Evolutionary conservation across 352 stramenopile genomes (phyloP).

Genomic region (Phytopythium oedochilum): DNA sequence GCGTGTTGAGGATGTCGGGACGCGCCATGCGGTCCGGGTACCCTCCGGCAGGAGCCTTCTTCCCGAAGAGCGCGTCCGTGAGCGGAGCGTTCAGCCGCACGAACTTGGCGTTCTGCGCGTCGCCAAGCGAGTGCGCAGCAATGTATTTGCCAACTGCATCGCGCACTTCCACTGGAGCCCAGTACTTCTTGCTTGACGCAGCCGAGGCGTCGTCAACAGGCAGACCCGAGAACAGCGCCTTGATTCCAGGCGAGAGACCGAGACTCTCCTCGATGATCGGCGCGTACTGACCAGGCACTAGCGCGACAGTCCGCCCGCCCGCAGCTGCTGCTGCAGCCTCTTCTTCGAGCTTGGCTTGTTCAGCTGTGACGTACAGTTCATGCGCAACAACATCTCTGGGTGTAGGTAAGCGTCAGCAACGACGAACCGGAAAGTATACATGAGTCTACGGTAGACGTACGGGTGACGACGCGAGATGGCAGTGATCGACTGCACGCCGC

Average conservation of each 20-base stretch:
- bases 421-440: background rate
- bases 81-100: slow-evolving; percentile 57
- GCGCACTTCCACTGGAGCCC: slow-evolving; percentile 40
- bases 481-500: slow-evolving; percentile 75
- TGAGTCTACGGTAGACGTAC: slow-evolving; percentile 27
- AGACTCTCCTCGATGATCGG: slow-evolving; percentile 68
- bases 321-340: slow-evolving; percentile 29
- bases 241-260: slow-evolving; percentile 48
- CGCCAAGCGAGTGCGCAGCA: slow-evolving; percentile 44
- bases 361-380: slow-evolving; percentile 43
- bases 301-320: slow-evolving; percentile 25
- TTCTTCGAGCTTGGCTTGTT: slow-evolving; percentile 46
- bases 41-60: slow-evolving; percentile 46
- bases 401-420: slow-evolving; percentile 4
- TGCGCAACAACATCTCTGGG: slow-evolving; percentile 54
- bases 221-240: slow-evolving; percentile 37
- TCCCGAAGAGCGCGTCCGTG: slow-evolving; percentile 70
- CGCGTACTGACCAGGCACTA: slow-evolving; percentile 54
- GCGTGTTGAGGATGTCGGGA: slow-evolving; percentile 41
- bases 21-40: slow-evolving; percentile 59
- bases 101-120: slow-evolving; percentile 60
- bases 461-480: slow-evolving; percentile 54
- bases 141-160: slow-evolving; percentile 62
- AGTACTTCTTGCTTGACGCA: slow-evolving; percentile 38
- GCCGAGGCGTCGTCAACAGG: slow-evolving; percentile 11